phyloP scores from a whole-genome alignment of 2,329 filamentous ascomycete species.

The Alternaria dauci region DNA sequence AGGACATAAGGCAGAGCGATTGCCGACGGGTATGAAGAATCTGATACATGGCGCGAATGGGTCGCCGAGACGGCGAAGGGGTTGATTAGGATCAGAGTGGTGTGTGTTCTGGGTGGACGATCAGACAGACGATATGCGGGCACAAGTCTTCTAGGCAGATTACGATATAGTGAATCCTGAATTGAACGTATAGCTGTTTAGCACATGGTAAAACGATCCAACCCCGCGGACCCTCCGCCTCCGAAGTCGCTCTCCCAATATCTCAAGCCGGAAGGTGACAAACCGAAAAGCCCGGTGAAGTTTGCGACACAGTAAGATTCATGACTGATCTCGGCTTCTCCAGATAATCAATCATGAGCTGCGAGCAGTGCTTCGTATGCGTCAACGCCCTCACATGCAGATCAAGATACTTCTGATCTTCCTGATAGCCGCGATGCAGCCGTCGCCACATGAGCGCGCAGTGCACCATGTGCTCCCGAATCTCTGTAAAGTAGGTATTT shows the following conservation, averaged over 20 bases:
- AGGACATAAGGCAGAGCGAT: too few species aligned
- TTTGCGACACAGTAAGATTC: background rate
- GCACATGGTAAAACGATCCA: rapidly evolving
- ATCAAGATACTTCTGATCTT: background rate
- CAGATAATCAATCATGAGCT: background rate
- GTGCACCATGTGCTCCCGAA: conserved; percentile 15
- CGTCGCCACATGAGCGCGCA: conserved; percentile 12
- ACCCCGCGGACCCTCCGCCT: background rate
- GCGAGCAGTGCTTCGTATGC: background rate
- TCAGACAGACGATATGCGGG: too few species aligned
- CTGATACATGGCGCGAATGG: too few species aligned
- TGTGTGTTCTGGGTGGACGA: too few species aligned
- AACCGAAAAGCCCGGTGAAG: background rate
- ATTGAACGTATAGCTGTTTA: rapidly evolving
- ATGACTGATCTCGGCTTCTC: background rate
- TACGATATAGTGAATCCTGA: too few species aligned
- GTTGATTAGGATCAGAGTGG: too few species aligned
- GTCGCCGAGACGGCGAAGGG: too few species aligned
- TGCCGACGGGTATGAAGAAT: too few species aligned
- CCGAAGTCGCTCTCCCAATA: background rate
- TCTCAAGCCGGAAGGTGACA: background rate
- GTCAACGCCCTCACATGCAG: background rate
- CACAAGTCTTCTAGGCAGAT: background rate
- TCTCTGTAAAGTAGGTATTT: conserved; percentile 12
- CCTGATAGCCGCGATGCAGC: conserved; percentile 9